Evolutionary conservation across 192 early-diverging fungal genomes (phyloP).

Genomic region (Chytriomyces confervae): DNA sequence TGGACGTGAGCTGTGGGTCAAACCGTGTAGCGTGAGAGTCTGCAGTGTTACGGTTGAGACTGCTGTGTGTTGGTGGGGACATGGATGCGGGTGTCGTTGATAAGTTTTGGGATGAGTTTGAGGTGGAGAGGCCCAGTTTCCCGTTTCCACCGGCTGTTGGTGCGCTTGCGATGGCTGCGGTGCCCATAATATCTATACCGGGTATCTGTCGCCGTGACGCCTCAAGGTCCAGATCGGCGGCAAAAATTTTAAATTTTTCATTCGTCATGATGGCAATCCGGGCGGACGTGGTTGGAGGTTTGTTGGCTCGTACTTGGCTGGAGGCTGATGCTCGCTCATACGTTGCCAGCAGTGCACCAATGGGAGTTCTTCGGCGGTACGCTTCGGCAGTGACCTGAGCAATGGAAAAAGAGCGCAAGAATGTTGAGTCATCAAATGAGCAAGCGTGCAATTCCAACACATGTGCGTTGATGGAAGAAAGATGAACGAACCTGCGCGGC

Average conservation of each 20-base stretch:
- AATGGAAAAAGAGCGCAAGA: not conserved
- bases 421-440: not conserved
- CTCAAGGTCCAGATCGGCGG: slow-evolving; percentile 36
- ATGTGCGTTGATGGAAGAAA: too few relatives aligned
- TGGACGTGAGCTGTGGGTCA: not conserved
- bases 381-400: slow-evolving; percentile 30
- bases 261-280: slow-evolving; percentile 40
- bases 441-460: not conserved
- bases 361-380: slow-evolving; percentile 38
- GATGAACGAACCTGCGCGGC: slow-evolving; percentile 21
- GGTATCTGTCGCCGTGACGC: slow-evolving; percentile 40
- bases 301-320: not conserved
- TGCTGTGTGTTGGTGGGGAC: not conserved
- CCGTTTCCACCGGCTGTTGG: not conserved
- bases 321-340: slow-evolving; percentile 19
- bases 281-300: slow-evolving; percentile 28
- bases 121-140: not conserved
- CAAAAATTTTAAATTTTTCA: slow-evolving; percentile 39
- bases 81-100: not conserved
- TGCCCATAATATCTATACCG: slow-evolving; percentile 34
- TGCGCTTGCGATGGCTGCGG: not conserved
- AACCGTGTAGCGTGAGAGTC: not conserved
- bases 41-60: not conserved
- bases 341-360: slow-evolving; percentile 35
- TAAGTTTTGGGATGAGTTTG: slow-evolving; percentile 1